Conservation (phyloP, 768 basidiomycete species). For the Lentinus tigrinus region DNA sequence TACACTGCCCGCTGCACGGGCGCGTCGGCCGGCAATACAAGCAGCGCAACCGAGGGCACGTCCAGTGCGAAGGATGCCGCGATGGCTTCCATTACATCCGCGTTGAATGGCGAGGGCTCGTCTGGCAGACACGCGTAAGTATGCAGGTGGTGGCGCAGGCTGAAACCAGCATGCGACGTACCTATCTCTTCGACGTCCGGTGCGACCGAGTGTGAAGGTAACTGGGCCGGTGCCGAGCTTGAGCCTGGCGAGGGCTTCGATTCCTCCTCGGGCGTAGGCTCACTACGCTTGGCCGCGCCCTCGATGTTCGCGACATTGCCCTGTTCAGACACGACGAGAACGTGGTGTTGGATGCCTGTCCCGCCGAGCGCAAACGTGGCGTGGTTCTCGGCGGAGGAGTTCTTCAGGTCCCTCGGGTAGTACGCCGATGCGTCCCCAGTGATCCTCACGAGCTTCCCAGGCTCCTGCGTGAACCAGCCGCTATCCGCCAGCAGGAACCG, state of each 20-base stretch:
- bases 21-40: slow-evolving; percentile 64
- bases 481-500: slow-evolving; percentile 54
- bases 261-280: not conserved
- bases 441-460: slow-evolving; percentile 19
- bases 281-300: slow-evolving; percentile 34
- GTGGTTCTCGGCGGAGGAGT: not conserved
- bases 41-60: slow-evolving; percentile 62
- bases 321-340: slow-evolving; percentile 57
- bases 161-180: not conserved
- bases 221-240: slow-evolving; percentile 5
- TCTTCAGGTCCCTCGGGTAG: not conserved
- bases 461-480: slow-evolving; percentile 49
- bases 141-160: not conserved
- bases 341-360: slow-evolving; percentile 44
- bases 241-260: not conserved
- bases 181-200: slow-evolving; percentile 2
- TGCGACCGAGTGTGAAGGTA: not conserved
- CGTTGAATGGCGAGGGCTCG: slow-evolving; percentile 53
- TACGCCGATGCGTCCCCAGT: slow-evolving; percentile 12
- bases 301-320: slow-evolving; percentile 54
- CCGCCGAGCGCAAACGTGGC: slow-evolving; percentile 14
- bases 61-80: slow-evolving; percentile 71
- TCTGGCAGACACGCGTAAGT: not conserved
- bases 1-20: slow-evolving; percentile 62
- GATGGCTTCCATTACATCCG: slow-evolving; percentile 61